Evolutionary conservation across 257 asterid species (phyloP), one percentile per base, ranked within the genome.

Genomic region (Anisodus tanguticus): DNA sequence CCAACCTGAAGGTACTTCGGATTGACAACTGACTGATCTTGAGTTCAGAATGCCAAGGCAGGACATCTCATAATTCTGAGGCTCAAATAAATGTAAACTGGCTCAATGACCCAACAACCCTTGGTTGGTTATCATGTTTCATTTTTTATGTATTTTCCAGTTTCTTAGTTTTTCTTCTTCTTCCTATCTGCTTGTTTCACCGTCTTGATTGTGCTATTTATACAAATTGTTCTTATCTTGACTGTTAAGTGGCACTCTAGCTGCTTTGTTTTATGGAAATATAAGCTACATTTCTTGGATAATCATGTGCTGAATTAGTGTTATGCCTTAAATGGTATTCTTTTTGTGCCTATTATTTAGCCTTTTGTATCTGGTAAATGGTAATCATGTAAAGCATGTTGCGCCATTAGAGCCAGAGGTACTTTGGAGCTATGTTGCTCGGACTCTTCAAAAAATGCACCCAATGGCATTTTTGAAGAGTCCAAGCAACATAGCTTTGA

Each of bases 11-110:
- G 72, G 72, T 66, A 66, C 47, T 66, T 15, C 11, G 47, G 72
- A 66, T 11, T 47, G 45, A 66, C 19, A 10, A 31, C n/a, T 66
- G 72, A 11, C 9, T 6, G 2, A 35, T 31, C n/a, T 66, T 35
- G 8, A 35, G n/a, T 66, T 66, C 45, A 31, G 47, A 66, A 66
- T 35, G 4, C 19, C n/a, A 35, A 66, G 72, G n/a, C 19, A 66
- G 79, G 79, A 41, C 22, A 16, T 43, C 80, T 72, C 80, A 72
- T 72, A 72, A 10, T 72, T 45, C 58, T 9, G 58, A 71, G 39
- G 39, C n/a, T 10, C 59, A 19, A 9, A 19, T 5, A 37, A 72
- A 72, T 6, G 3, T 41, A 72, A 62, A 62, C 15, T 62, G 39
- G 8, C 17, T 3, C 39, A 62, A 9, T 62, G 15, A 62, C 22